Evolutionary conservation across 805 yeast species (phyloP), one percentile per base, ranked within the genome.

Genomic region (Kazachstania bromeliacearum): DNA sequence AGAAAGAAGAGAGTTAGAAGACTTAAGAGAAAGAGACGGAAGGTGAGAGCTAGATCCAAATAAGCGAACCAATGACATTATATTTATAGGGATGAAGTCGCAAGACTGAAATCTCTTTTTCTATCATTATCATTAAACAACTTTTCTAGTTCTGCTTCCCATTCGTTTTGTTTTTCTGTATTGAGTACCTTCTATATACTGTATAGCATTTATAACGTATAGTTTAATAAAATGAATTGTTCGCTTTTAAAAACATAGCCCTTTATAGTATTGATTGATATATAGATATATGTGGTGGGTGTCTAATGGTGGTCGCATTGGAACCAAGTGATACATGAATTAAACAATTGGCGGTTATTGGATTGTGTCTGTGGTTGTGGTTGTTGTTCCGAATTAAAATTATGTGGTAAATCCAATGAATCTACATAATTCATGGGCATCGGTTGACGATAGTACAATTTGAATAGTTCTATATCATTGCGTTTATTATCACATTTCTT

Each of bases 1-100:
- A 89, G 96, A 84, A 89, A 89, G 84, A 89, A 89, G 95, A 89
- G 97, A 88, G 94, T 83, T 73, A 88, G 97, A 85, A 85, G 97
- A 85, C 84, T 89, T 69, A 89, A 89, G 85, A 85, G 96, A 79
- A 89, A 89, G 95, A 85, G 97, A 83, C 96, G 97, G 96, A 89
- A 89, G 95, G 96, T 89, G 66, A 85, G 97, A 85, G 97, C 97
- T 75, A 87, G 97, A 85, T 85, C 95, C 78, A 84, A 84, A 80
- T 84, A 82, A 82, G 76, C 83, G 81, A 63, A 60, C 33, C 10
- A 18, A 30, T 36, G 30, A 20, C 15, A 31, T 31, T 13, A 35
- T 15, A 25, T 18, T 20, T 24, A 18, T 15, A 19, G 31, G n/a
- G n/a, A 5, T 23, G 10, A n/a, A 10, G n/a, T 18, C 10, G 25